A percentile compares a stretch with the other conserved stretches of the same genome.
phyloP scores from a whole-genome alignment of 1,284 basidiomycete genomes.

The Phellinidium pouzarii region DNA sequence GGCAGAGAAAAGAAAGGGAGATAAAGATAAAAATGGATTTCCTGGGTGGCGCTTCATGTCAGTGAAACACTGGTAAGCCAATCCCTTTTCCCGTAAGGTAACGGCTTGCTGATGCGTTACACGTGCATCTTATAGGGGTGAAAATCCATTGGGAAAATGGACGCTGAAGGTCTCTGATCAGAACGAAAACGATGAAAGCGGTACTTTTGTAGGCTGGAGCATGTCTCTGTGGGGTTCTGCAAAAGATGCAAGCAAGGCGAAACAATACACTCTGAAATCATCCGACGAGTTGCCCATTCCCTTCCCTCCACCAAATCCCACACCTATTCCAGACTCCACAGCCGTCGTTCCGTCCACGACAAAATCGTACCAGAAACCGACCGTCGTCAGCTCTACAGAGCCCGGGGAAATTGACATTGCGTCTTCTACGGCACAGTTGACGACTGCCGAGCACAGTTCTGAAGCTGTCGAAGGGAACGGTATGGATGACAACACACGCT shows the following conservation, averaged over 20 bases:
- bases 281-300: constrained; percentile 36
- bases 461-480: neutral
- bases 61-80: constrained; percentile 90
- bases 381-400: constrained; percentile 36
- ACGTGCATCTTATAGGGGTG: constrained; percentile 58
- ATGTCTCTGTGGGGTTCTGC: constrained; percentile 90
- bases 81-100: constrained; percentile 8
- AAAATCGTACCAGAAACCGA: constrained; percentile 78
- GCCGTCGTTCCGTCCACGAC: constrained; percentile 36
- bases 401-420: constrained; percentile 1
- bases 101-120: neutral
- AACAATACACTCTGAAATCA: constrained; percentile 54
- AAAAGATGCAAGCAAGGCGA: constrained; percentile 67
- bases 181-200: constrained; percentile 49
- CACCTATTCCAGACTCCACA: constrained; percentile 28
- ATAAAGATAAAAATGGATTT: constrained; percentile 69
- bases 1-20: constrained; percentile 65
- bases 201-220: constrained; percentile 87
- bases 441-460: neutral
- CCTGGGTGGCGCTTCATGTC: constrained; percentile 97
- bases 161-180: constrained; percentile 82
- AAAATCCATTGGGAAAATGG: constrained; percentile 92
- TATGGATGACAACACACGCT: constrained; percentile 13
- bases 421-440: neutral
- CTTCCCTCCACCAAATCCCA: constrained; percentile 44